Conservation (phyloP, 108 stramenopile genomes). For the Skeletonema grethae region DNA sequence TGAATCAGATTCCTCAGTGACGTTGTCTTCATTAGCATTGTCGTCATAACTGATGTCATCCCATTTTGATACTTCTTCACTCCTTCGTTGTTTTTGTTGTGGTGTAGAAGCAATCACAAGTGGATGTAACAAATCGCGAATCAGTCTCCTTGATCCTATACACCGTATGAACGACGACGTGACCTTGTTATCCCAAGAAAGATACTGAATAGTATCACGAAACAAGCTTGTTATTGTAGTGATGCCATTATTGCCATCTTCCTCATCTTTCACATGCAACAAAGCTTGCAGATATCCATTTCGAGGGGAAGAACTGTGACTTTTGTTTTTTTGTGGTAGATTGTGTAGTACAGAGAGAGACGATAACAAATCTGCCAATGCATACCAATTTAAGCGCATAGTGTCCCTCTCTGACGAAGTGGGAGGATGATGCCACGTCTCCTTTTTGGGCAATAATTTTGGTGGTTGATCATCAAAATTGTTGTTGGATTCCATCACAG, state of each 20-base stretch:
- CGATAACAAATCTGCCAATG: constrained; percentile 12
- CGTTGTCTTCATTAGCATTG: background rate
- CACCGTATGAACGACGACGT: constrained; percentile 28
- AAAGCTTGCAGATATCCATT: background rate
- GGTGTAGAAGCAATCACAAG: constrained; percentile 3
- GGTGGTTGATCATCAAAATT: background rate
- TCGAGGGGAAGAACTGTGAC: background rate
- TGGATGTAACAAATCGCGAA: constrained; percentile 26
- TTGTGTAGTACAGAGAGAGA: constrained; percentile 12
- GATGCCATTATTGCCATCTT: background rate
- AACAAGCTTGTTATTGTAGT: background rate
- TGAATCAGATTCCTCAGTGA: background rate
- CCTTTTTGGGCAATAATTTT: constrained; percentile 7
- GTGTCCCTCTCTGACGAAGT: background rate
- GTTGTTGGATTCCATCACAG: background rate
- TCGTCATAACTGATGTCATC: background rate
- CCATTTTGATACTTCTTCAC: background rate
- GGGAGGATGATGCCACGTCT: constrained; percentile 4
- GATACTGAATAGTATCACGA: constrained; percentile 9
- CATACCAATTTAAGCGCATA: constrained; percentile 21
- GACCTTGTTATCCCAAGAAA: constrained; percentile 18
- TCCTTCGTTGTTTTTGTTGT: background rate
- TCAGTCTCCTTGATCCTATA: constrained; percentile 22
- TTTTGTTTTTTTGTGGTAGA: constrained; percentile 1
- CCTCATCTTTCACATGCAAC: background rate